Base-by-base conservation (phyloP, 164 flowering plant genomes). In the Magnolia sinica region DNA sequence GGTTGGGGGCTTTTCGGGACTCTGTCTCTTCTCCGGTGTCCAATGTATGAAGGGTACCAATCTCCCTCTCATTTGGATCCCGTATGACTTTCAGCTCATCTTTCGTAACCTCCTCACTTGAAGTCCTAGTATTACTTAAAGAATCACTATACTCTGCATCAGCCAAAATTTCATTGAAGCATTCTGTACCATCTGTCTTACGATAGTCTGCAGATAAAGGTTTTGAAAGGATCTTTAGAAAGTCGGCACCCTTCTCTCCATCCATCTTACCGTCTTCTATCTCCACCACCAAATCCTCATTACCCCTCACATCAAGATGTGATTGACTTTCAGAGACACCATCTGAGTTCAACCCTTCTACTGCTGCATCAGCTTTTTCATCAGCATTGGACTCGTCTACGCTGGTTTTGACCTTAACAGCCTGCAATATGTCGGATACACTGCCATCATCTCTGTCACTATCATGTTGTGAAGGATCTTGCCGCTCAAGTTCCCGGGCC, bases 401-500 rank as follows among this genome's bases (percentile, higher is more conserved):
- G 45, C 20, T 11, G 0, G 11, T 37, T 64, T 67, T 29, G 9
- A 19, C 29, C 6, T 31, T 18, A n/a, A 65, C 24, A 27, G 20
- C n/a, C 20, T 19, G 6, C 31, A 16, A 45, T 19, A 45, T n/a
- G 18, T 22, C 50, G 1, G 66, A 20, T 24, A 31, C 49, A 61
- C 72, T 73, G 64, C 70, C 51, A 70, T 82, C 86, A 68, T 79
- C 79, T 59, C 24, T 82, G 81, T 82, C 81, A 20, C 19, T 64
- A 72, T 68, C 79, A 14, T 71, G 61, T 27, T 19, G 2, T 29
- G 82, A 65, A 27, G 50, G 20, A 29, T 81, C 79, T 37, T 73
- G 70, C 75, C 50, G 80, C 85, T 89, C 94, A 74, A 76, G 73
- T 82, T 86, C 86, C 70, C 90, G 83, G 13, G 88, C 92, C 49